Conservation (phyloP, 345 rosid genomes). For the Linum tenue region DNA sequence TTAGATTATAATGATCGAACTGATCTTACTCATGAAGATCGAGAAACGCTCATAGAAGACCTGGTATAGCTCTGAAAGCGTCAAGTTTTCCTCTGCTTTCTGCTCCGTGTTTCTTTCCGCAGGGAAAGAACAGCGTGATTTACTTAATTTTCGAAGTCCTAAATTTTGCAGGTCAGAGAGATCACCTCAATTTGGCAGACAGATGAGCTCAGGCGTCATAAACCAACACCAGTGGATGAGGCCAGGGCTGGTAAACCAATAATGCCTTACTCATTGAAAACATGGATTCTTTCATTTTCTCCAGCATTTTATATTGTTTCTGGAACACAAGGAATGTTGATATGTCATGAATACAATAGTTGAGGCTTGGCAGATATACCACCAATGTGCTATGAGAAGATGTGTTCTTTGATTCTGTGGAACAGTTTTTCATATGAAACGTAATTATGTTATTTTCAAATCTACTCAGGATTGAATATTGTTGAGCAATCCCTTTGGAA, state of each 20-base stretch:
- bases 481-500: constrained; percentile 99
- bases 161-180: constrained; percentile 60
- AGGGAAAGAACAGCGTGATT: neutral
- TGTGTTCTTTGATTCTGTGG: constrained; percentile 5
- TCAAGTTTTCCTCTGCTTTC: neutral
- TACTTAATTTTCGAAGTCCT: neutral
- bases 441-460: constrained; percentile 5
- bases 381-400: neutral
- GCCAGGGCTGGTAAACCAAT: constrained; percentile 67
- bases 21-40: constrained; percentile 87
- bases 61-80: constrained; percentile 43
- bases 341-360: neutral
- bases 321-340: neutral
- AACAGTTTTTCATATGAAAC: neutral
- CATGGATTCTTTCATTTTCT: constrained; percentile 8
- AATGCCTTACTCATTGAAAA: constrained; percentile 5
- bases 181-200: constrained; percentile 91
- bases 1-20: constrained; percentile 76
- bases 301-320: neutral
- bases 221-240: constrained; percentile 90
- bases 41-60: constrained; percentile 85
- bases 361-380: neutral
- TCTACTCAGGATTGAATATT: constrained; percentile 64
- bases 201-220: constrained; percentile 92
- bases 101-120: neutral